Evolutionary conservation across 148 eudicot genomes (phyloP).

Genomic region (Spergularia bocconei): DNA sequence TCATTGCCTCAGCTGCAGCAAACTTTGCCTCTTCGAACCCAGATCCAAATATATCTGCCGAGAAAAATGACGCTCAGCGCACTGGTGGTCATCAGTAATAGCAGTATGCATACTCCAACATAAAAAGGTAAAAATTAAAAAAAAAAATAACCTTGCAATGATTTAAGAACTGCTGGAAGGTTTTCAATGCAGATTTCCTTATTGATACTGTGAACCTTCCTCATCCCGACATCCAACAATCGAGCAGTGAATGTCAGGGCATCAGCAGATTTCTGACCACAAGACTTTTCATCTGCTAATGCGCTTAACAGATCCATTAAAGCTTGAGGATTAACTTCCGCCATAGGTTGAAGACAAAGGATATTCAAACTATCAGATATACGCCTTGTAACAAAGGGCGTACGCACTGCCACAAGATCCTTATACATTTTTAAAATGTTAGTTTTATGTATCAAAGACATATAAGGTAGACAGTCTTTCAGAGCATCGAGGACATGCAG

Average conservation of each 20-base stretch:
- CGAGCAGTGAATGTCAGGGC: slow-evolving; percentile 81
- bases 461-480: slow-evolving; percentile 66
- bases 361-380: slow-evolving; percentile 66
- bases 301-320: slow-evolving; percentile 69
- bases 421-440: slow-evolving; percentile 65
- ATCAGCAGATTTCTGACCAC: slow-evolving; percentile 73
- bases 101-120: background rate
- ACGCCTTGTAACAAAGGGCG: slow-evolving; percentile 72
- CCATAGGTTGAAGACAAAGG: slow-evolving; percentile 54
- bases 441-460: slow-evolving; percentile 55
- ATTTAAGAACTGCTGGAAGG: slow-evolving; percentile 75
- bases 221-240: slow-evolving; percentile 76
- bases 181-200: slow-evolving; percentile 60
- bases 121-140: background rate
- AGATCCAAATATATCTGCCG: slow-evolving; percentile 73
- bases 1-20: slow-evolving; percentile 73
- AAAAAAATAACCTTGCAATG: slow-evolving; percentile 56
- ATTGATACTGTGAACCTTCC: slow-evolving; percentile 54
- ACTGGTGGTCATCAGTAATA: background rate
- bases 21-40: slow-evolving; percentile 78
- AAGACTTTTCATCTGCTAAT: slow-evolving; percentile 48
- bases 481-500: slow-evolving; percentile 75
- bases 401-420: slow-evolving; percentile 59
- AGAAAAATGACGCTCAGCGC: slow-evolving; percentile 21
- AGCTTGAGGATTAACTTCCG: slow-evolving; percentile 64